Conservation (phyloP, 2,329 filamentous ascomycete genomes). For the Huntiella savannae region DNA sequence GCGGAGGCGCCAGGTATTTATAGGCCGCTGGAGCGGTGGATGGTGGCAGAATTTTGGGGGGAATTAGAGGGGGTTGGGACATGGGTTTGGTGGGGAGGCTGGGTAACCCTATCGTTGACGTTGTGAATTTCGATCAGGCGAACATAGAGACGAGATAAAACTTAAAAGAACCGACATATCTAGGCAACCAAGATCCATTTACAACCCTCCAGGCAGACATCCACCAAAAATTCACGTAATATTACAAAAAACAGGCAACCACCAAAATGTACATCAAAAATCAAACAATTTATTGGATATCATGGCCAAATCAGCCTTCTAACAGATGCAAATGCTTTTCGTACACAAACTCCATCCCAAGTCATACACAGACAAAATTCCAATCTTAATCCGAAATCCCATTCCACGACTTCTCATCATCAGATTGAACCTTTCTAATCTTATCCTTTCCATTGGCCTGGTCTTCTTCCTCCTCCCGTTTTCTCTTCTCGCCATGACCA, state of each 20-base stretch:
- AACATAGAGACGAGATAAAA: too few species aligned
- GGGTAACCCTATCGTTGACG: too few species aligned
- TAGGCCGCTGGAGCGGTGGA: background rate
- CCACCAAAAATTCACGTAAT: background rate
- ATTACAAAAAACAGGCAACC: background rate
- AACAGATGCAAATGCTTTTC: too few species aligned
- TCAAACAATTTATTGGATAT: too few species aligned
- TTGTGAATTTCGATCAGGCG: too few species aligned
- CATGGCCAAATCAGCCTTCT: too few species aligned
- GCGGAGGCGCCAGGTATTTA: conserved; percentile 1
- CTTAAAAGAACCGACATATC: too few species aligned
- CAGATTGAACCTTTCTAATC: conserved; percentile 6
- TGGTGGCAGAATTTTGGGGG: background rate
- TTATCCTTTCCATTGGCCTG: background rate
- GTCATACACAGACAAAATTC: background rate
- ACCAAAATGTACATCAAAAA: background rate
- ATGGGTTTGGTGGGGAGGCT: too few species aligned
- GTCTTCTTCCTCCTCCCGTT: background rate
- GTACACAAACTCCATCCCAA: too few species aligned
- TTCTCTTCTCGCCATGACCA: background rate
- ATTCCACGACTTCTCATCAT: conserved; percentile 26
- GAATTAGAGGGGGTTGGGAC: too few species aligned
- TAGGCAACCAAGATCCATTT: too few species aligned
- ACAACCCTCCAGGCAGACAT: background rate
- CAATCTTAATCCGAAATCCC: conserved; percentile 21